Evolutionary conservation across 306 rosid genomes (phyloP), one percentile per base, ranked within the genome.

Genomic region (Begonia masoniana): DNA sequence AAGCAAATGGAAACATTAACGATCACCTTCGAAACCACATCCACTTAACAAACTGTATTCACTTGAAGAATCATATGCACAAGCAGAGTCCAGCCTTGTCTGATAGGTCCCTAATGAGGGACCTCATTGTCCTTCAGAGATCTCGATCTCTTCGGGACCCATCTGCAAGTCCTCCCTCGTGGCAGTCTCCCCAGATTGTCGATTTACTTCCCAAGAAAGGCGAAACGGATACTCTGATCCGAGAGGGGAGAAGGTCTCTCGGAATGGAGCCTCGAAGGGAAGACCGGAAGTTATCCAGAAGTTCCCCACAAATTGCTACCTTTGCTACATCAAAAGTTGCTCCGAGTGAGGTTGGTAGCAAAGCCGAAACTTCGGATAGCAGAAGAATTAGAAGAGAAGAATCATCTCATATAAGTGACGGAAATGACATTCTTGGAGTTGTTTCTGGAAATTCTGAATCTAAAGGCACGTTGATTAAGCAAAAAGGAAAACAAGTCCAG

Each of bases 41-140:
- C 51, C 99, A 92, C 72, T 79, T 92, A 75, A 92, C 96, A 41
- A 92, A 86, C 68, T 92, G 99, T 71, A 92, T 92, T 72, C 99
- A 86, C 81, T 71, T 92, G 84, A 92, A 92, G 93, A 92, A 92
- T 68, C 99, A 92, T 51, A 86, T 92, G 96, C 99, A 92, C 71
- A 92, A 83, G 78, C 87, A 83, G 60, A 92, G 99, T 66, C 96
- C 99, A 48, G 82, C 87, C 46, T 21, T 92, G 60, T 65, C 96
- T 21, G 87, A 92, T 64, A 79, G 99, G 77, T 83, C 89, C 4
- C 88, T 92, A 41, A 79, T 79, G 86, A 81, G 99, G 69, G 95
- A 92, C 72, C 86, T 92, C 41, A 82, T 81, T 57, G 96, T 77
- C 77, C 80, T 92, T 45, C 96, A 86, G 70, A 77, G 96, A 60